Percentiles rank a stretch among this genome's conserved stretches.
These are phyloP conservation scores for Fusarium redolens DNA, from an alignment of 2,329 filamentous ascomycete genomes.

Conservation along the genomic window DNA sequence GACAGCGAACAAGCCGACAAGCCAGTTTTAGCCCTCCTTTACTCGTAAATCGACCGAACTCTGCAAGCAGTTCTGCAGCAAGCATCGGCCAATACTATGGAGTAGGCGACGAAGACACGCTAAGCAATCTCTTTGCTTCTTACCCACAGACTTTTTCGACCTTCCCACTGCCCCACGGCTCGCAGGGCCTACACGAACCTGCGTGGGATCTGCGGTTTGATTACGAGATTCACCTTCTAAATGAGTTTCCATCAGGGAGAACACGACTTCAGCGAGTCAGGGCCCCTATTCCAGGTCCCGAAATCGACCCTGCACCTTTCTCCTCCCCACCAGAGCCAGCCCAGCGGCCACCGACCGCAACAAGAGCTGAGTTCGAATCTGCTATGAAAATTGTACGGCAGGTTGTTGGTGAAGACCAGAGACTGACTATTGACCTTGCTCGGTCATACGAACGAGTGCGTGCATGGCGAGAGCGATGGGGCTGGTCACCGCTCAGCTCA, in stretches of 20 bases:
- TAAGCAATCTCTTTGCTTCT: too few relatives aligned
- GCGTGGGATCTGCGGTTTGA: not conserved
- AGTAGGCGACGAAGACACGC: too few relatives aligned
- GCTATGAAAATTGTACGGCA: not conserved
- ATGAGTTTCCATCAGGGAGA: not conserved
- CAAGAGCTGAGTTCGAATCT: not conserved
- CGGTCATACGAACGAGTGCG: not conserved
- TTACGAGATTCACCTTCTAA: not conserved
- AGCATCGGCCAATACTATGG: too few relatives aligned
- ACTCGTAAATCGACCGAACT: too few relatives aligned
- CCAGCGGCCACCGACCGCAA: not conserved
- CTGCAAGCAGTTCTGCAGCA: too few relatives aligned
- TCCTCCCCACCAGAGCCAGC: not conserved
- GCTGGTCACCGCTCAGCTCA: not conserved
- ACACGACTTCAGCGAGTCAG: not conserved
- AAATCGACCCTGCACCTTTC: not conserved
- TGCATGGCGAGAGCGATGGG: not conserved
- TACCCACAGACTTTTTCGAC: too few relatives aligned
- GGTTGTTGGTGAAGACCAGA: not conserved
- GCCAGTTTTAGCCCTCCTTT: too few relatives aligned
- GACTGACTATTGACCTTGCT: not conserved
- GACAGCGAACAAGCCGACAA: too few relatives aligned
- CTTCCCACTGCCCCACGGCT: too few relatives aligned
- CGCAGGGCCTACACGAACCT: not conserved
- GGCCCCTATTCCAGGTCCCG: not conserved